Evolutionary conservation across 208 protist species (phyloP), one percentile per base, ranked within the genome.

Genomic region (Crithidia brevicula): DNA sequence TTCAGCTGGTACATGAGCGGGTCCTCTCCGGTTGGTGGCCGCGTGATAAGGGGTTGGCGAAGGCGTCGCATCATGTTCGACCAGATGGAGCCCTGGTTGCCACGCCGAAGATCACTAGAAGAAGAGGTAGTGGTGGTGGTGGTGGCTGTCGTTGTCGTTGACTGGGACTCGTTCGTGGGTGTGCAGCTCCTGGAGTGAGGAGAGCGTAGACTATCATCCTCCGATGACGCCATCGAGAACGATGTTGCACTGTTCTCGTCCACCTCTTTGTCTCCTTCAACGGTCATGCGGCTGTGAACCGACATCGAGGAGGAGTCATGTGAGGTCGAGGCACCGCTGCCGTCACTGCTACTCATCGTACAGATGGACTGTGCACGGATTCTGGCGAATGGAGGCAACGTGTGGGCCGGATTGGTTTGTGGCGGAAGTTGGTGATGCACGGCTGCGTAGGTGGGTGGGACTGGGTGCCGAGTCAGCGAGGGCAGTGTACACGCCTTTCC

Each of bases 21-120:
- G 8, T 28, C 36, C 36, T 47, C 54, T 23, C 31, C 36, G 4
- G 31, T 27, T 13, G 36, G 6, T 10, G 54, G 18, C 22, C 31
- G 20, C 23, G n/a, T 20, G 13, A 60, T 43, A 1, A 60, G 54
- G 18, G 36, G 33, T 33, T 46, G 33, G n/a, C 54, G 36, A 5
- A 60, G 54, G 16, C 54, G 54, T 7, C 15, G 36, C 36, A 60
- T 43, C 36, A 60, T 60, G 36, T 13, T 27, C 2, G 54, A 60
- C 54, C 54, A 60, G 10, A 47, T 8, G 13, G 34, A 33, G 8
- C 36, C 36, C 6, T 47, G 36, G 25, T 46, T 2, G 20, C 23
- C 28, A 25, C 18, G 5, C 8, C 22, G 34, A 2, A n/a, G 13
- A 23, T 33, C 36, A 20, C 36, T 31, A 16, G 54, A 47, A 23